Evolutionary conservation across 1,284 basidiomycete species (phyloP), one percentile per base, ranked within the genome.

Genomic region (Ceratobasidium sp.): DNA sequence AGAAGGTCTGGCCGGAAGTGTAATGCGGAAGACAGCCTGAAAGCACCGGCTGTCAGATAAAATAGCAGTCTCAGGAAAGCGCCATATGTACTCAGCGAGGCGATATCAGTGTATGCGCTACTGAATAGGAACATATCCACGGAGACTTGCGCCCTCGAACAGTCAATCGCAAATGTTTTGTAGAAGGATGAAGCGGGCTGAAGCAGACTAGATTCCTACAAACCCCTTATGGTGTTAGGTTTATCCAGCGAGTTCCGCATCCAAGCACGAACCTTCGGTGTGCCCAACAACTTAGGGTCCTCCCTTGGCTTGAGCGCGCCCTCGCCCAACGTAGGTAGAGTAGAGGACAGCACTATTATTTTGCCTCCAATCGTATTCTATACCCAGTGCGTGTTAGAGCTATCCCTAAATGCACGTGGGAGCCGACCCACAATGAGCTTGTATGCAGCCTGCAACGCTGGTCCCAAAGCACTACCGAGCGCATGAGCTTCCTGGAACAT

Each of bases 81-180:
- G n/a, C n/a, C n/a, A n/a, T 49, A 76, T 84, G 21, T 80, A 93
- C 93, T 90, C 43, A 98, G 86, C 73, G 92, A 96, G 1, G 98
- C 95, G 47, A 99, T 94, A 82, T 99, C 98, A 76, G 97, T 96
- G 81, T 99, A 99, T 30, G 87, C 86, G 16, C 94, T 87, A 74
- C 93, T 93, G 84, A 98, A 98, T 69, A 99, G 86, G 91, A 98
- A 99, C 97, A 99, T 98, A 82, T 99, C 97, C 71, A 99, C 96
- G 0, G 96, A 96, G 46, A 99, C 93, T 82, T 99, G 98, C 9
- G 93, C 91, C 77, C 97, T 90, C 8, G 97, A 98, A 82, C 97
- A 99, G 78, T 99, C 97, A 80, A 99, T 99, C 21, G 98, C 95
- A 78, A 99, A 98, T 0, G 95, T 96, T 86, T 99, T 99, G 87